Evolutionary conservation across 805 yeast species (phyloP), one percentile per base, ranked within the genome.

Genomic region (Candida coquimbonensis): DNA sequence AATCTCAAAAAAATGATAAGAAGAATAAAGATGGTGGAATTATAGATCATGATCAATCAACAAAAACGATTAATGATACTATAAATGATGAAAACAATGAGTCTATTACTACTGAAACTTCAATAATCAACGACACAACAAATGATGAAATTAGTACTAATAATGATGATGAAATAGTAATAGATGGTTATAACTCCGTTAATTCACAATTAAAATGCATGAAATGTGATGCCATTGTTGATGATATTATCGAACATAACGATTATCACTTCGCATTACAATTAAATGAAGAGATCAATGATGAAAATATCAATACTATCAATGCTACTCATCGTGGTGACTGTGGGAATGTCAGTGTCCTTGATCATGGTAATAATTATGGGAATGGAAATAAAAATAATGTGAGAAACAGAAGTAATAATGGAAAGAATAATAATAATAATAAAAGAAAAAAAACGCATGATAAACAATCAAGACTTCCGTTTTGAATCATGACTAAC

Each of bases 241-340:
- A 43, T 11, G 60, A 64, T 42, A 39, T 31, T 5, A 27, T 60
- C 16, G 84, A 79, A 48, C 85, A 79, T 55, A 63, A 64, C 38
- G 85, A 79, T 56, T 78, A 60, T 49, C 84, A 79, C 51, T 56
- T 68, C 38, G 84, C 84, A 0, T 45, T 70, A 40, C 73, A 72
- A 19, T 60, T 79, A 7, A 75, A 79, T 1, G 67, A 69, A 44
- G 26, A 51, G 51, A 35, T 41, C 40, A 37, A 42, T 16, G 13
- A 21, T 4, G 24, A 21, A 1, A 21, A 5, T 4, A 17, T 17
- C 19, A 21, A 21, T 21, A 21, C 5, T 21, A 6, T 21, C 5
- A 21, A 21, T 21, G 24, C 7, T 21, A 21, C 7, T 21, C 24
- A 21, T 21, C 24, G 24, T 21, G 24, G 24, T 21, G 24, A 21